These are phyloP conservation scores for Rhododendron williamsianum DNA, from an alignment of 148 eudicot species.

Conservation along the genomic window DNA sequence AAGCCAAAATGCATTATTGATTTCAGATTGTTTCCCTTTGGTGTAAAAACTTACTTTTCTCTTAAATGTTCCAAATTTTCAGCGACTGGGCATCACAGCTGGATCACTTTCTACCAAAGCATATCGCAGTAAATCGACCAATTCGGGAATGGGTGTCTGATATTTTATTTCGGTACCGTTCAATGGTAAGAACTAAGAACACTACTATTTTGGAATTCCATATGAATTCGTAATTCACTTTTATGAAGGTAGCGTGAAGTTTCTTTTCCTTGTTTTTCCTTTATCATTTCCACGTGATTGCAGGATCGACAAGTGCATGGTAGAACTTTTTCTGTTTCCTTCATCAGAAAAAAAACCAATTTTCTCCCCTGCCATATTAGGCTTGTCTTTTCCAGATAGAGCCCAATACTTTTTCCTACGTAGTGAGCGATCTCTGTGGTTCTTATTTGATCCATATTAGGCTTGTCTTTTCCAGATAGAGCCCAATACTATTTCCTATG, in stretches of 20 bases:
- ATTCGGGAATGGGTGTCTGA: constrained; percentile 88
- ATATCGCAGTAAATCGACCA: constrained; percentile 80
- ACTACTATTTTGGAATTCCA: constrained; percentile 1
- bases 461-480: neutral
- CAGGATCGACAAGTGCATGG: neutral
- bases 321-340: neutral
- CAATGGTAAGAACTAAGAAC: constrained; percentile 46
- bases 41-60: neutral
- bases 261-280: neutral
- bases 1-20: neutral
- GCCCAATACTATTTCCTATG: neutral
- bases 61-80: constrained; percentile 5
- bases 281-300: neutral
- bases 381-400: neutral
- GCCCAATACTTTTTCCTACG: neutral
- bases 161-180: constrained; percentile 69
- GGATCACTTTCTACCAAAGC: constrained; percentile 84
- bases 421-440: neutral
- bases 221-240: neutral
- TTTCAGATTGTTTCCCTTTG: neutral
- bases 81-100: constrained; percentile 94
- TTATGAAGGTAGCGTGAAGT: neutral
- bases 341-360: neutral
- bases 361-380: neutral
- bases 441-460: neutral